phyloP scores from a whole-genome alignment of 352 stramenopile species.

The Thalassiosira ordinaria region DNA sequence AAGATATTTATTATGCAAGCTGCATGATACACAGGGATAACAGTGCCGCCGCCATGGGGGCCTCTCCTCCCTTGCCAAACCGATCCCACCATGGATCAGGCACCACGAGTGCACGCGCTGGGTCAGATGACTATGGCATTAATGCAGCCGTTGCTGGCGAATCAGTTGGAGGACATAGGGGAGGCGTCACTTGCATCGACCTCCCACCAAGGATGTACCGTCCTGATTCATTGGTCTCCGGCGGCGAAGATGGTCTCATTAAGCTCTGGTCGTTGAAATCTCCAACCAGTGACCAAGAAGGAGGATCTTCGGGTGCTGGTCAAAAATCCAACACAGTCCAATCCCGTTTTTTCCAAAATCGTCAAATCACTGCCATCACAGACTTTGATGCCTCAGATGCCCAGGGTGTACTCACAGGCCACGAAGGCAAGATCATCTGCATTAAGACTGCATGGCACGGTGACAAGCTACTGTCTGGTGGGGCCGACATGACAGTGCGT shows the following conservation, averaged over 20 bases:
- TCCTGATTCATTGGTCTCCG: slow-evolving; percentile 80
- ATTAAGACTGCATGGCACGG: slow-evolving; percentile 85
- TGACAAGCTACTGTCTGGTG: slow-evolving; percentile 79
- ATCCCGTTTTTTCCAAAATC: slow-evolving; percentile 48
- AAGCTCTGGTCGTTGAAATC: slow-evolving; percentile 83
- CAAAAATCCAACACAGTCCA: slow-evolving; percentile 33
- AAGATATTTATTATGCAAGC: slow-evolving; percentile 72
- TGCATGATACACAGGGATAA: slow-evolving; percentile 27
- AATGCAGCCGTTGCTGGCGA: slow-evolving; percentile 41
- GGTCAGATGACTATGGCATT: slow-evolving; percentile 45
- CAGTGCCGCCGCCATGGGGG: not conserved
- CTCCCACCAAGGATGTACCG: slow-evolving; percentile 81
- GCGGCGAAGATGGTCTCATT: slow-evolving; percentile 83
- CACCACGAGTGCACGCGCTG: slow-evolving; percentile 19
- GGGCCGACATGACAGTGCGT: slow-evolving; percentile 76
- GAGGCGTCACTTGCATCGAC: slow-evolving; percentile 82
- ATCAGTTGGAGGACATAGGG: slow-evolving; percentile 70
- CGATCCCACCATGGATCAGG: slow-evolving; percentile 51
- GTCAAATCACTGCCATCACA: slow-evolving; percentile 32
- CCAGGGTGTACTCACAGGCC: slow-evolving; percentile 72
- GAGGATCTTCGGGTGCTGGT: slow-evolving; percentile 18
- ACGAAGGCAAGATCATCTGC: slow-evolving; percentile 77
- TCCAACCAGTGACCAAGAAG: slow-evolving; percentile 19
- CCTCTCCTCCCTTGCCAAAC: slow-evolving; percentile 13
- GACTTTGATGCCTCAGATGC: slow-evolving; percentile 68